Conservation (phyloP, 805 yeast genomes). For the Dipodascus albidus region DNA sequence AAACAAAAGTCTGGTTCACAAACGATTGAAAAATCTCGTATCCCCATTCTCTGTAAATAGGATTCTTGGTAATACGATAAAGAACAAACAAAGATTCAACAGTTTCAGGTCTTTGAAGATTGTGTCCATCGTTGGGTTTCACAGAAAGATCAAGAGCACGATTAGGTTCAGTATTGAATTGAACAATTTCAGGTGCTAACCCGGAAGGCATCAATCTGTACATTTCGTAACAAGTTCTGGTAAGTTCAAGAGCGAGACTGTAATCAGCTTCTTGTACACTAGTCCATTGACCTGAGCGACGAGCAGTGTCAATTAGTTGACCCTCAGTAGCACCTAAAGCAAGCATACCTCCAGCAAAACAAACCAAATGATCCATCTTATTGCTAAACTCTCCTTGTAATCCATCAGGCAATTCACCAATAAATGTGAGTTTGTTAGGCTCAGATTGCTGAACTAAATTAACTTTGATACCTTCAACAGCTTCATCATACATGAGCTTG, state of each 20-base stretch:
- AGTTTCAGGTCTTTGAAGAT: slow-evolving; percentile 87
- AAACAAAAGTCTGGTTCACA: slow-evolving; percentile 43
- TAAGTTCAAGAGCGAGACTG: slow-evolving; percentile 58
- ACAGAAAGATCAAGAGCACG: slow-evolving; percentile 47
- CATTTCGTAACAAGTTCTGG: slow-evolving; percentile 76
- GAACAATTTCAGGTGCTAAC: slow-evolving; percentile 78
- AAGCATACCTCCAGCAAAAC: slow-evolving; percentile 81
- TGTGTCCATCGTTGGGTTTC: slow-evolving; percentile 66
- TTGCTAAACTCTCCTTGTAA: slow-evolving; percentile 45
- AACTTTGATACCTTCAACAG: slow-evolving; percentile 66
- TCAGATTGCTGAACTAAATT: slow-evolving; percentile 48
- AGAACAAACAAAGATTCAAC: slow-evolving; percentile 78
- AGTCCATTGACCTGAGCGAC: slow-evolving; percentile 42
- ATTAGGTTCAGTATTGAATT: slow-evolving; percentile 50
- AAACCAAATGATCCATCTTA: slow-evolving; percentile 88
- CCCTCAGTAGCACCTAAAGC: slow-evolving; percentile 89
- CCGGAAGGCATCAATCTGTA: slow-evolving; percentile 68
- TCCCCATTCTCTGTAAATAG: slow-evolving; percentile 80
- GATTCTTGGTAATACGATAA: slow-evolving; percentile 70
- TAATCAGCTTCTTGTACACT: slow-evolving; percentile 49
- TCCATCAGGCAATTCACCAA: slow-evolving; percentile 72
- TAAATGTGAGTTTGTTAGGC: slow-evolving; percentile 52
- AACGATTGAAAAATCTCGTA: slow-evolving; percentile 73
- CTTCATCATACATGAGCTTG: slow-evolving; percentile 62
- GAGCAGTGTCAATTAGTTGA: slow-evolving; percentile 41